Conservation (phyloP, 805 yeast genomes). For the Lachancea waltii region DNA sequence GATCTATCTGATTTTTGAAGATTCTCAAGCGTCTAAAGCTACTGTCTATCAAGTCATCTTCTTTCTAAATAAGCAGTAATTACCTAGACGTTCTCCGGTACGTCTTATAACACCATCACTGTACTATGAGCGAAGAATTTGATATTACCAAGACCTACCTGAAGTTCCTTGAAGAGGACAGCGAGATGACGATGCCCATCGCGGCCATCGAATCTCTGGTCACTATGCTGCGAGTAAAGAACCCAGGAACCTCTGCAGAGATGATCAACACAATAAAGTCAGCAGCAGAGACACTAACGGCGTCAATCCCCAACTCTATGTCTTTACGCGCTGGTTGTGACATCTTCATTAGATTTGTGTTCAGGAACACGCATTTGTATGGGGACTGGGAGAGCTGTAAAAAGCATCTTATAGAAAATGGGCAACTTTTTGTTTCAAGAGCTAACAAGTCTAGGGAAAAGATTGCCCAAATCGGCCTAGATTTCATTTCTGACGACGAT, state of each 20-base stretch:
- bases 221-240: conserved; percentile 69
- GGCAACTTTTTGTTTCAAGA: conserved; percentile 82
- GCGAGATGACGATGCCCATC: conserved; percentile 98
- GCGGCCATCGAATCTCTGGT: conserved; percentile 96
- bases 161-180: conserved; percentile 75
- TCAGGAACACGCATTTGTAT: conserved; percentile 73
- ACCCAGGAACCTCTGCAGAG: conserved; percentile 92
- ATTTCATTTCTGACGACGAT: conserved; percentile 91
- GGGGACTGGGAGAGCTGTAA: conserved; percentile 95
- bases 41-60: too few relatives aligned
- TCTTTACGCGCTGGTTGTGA: conserved; percentile 97
- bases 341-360: conserved; percentile 86
- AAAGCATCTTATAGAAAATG: conserved; percentile 84
- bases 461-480: conserved; percentile 81
- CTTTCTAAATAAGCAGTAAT: too few relatives aligned
- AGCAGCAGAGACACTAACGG: conserved; percentile 68
- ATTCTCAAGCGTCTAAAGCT: too few relatives aligned
- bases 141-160: conserved; percentile 80
- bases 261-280: conserved; percentile 72
- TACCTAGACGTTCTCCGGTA: too few relatives aligned
- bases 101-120: too few relatives aligned
- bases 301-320: conserved; percentile 81
- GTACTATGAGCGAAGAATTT: conserved; percentile 44
- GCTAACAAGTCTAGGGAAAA: conserved; percentile 85
- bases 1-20: too few relatives aligned